Percentiles rank a stretch among this genome's conserved stretches.
Conservation (phyloP, 345 rosid species). For the Arabis hirsuta region DNA sequence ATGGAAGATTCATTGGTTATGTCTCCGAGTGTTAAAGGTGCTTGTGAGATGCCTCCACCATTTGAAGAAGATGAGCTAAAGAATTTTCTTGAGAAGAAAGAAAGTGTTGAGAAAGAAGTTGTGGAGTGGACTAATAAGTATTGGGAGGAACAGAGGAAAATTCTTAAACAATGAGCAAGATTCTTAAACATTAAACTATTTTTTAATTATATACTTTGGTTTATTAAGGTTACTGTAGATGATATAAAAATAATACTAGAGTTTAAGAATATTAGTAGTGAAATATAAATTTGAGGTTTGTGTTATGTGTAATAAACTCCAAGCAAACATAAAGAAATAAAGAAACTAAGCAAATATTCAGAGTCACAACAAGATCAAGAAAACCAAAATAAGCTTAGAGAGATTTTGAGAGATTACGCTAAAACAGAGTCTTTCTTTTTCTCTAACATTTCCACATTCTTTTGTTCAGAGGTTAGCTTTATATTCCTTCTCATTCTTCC, state of each 20-base stretch:
- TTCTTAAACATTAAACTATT: neutral
- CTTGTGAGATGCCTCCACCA: constrained; percentile 55
- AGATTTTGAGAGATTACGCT: neutral
- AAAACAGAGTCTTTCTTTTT: constrained; percentile 11
- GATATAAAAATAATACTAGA: too few relatives aligned
- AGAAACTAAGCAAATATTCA: constrained; percentile 9
- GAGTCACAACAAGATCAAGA: constrained; percentile 11
- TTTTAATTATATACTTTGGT: too few relatives aligned
- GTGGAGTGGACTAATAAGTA: constrained; percentile 45
- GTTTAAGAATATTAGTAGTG: too few relatives aligned
- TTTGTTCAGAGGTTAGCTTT: constrained; percentile 45
- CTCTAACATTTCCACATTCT: constrained; percentile 33
- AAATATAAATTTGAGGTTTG: too few relatives aligned
- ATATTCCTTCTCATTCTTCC: constrained; percentile 31
- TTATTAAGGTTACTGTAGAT: too few relatives aligned
- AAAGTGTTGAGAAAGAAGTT: constrained; percentile 41
- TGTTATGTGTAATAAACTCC: too few relatives aligned
- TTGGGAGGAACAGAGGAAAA: constrained; percentile 35
- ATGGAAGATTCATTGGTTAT: constrained; percentile 52
- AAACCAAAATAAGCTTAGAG: constrained; percentile 17
- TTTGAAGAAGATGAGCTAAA: constrained; percentile 38
- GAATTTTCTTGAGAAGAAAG: constrained; percentile 42
- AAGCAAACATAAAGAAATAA: neutral
- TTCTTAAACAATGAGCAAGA: neutral
- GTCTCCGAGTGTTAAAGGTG: constrained; percentile 42